Conservation (phyloP, 495 filamentous ascomycete genomes). For the Xylaria nigripes region DNA sequence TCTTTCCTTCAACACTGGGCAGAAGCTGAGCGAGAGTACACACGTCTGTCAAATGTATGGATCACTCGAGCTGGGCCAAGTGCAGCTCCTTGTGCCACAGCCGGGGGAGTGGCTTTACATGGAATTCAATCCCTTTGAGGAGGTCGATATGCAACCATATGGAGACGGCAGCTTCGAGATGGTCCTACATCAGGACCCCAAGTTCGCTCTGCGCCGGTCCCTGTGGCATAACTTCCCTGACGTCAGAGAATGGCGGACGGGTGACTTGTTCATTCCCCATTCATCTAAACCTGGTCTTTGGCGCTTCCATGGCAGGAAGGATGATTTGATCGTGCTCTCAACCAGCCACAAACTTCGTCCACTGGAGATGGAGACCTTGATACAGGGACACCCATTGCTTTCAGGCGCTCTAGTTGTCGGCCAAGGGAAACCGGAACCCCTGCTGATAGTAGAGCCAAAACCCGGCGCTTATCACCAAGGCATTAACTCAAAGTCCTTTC, state of each 20-base stretch:
- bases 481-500: conserved; percentile 28
- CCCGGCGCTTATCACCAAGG: conserved; percentile 18
- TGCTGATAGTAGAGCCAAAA: conserved; percentile 41
- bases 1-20: conserved; percentile 5
- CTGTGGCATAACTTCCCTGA: conserved; percentile 1
- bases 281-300: not conserved
- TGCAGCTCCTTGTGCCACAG: not conserved
- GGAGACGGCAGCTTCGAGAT: conserved; percentile 16
- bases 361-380: conserved; percentile 46
- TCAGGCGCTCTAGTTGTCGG: conserved; percentile 54
- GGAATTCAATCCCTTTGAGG: conserved; percentile 13
- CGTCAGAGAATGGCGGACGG: not conserved
- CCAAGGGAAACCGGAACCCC: conserved; percentile 36
- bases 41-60: conserved; percentile 13
- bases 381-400: conserved; percentile 43
- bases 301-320: conserved; percentile 50
- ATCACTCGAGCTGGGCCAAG: conserved; percentile 8
- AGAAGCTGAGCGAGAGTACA: conserved; percentile 3
- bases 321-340: conserved; percentile 51
- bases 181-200: not conserved
- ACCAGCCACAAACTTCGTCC: conserved; percentile 63
- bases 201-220: not conserved
- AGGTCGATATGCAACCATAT: conserved; percentile 17
- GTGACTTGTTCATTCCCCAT: not conserved
- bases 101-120: conserved; percentile 17